Evolutionary conservation across 805 yeast genomes (phyloP), one percentile per base, ranked within the genome.

Genomic region (Lipomyces japonicus): DNA sequence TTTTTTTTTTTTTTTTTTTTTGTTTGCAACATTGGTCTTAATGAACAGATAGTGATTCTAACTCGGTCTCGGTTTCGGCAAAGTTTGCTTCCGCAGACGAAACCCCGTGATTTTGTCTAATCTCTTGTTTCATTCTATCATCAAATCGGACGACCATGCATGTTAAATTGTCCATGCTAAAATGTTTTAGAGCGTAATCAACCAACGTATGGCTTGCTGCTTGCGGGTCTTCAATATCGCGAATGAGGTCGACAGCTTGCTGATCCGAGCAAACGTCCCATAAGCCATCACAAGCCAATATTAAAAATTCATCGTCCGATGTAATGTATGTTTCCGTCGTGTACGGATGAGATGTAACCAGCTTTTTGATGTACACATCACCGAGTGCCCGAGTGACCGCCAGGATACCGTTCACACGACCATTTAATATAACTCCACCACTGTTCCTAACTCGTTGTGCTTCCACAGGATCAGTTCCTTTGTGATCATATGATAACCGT

Each of bases 351-450:
- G 96, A 96, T 28, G 88, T 80, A 18, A 91, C 96, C 50, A 86
- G 71, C 44, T 82, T 85, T 65, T 91, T 95, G 80, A 91, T 84
- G 66, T 87, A 90, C n/a, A 82, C 76, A 65, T 91, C 97, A 18
- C 98, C 98, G 39, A 91, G 72, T 1, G 97, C 84, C 55, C 98
- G 74, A 2, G 96, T 88, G 9, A 91, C 96, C 0, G 97, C 97
- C 43, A 93, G 75, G 67, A 91, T 89, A 2, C 97, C 98, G 66
- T 91, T 93, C 23, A 91, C 98, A 60, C 98, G 76, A 54, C 87
- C 85, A 62, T 88, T 87, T 77, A 93, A 77, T 50, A 91, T 80
- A 26, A 91, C 69, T 0, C 98, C 98, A 2, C 98, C 98, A 3
- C 78, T 74, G 42, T 80, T 75, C 47, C 80, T 76, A 19, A 91